These are phyloP conservation scores for Camelina hispida DNA, from an alignment of 345 rosid species.

Conservation along the genomic window DNA sequence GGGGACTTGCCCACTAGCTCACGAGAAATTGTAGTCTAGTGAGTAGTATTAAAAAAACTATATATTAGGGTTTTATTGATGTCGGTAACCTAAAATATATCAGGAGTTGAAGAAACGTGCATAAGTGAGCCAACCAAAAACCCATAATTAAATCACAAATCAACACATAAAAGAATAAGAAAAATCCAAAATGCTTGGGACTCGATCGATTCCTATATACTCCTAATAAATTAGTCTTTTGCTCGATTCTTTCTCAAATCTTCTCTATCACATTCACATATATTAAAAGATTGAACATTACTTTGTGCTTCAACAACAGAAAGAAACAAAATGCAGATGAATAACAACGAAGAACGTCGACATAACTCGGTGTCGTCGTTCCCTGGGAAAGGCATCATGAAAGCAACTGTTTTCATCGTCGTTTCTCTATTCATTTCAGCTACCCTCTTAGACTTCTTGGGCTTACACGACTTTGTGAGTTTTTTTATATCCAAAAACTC, in stretches of 20 bases:
- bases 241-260: neutral
- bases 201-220: neutral
- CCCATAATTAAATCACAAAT: neutral
- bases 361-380: neutral
- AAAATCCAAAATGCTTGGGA: neutral
- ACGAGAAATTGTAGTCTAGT: no score
- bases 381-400: constrained; percentile 7
- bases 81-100: constrained; percentile 4
- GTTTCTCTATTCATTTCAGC: constrained; percentile 30
- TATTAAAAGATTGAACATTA: neutral
- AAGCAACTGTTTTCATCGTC: constrained; percentile 19
- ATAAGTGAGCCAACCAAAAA: no score
- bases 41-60: neutral
- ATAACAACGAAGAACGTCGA: neutral
- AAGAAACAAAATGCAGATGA: constrained; percentile 7
- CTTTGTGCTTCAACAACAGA: neutral
- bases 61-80: neutral
- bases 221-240: neutral
- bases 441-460: constrained; percentile 7
- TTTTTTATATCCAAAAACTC: neutral
- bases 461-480: constrained; percentile 24
- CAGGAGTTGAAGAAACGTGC: neutral
- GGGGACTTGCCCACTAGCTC: no score
- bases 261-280: neutral
- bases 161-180: neutral